Percentiles rank a stretch among this genome's conserved stretches.
Conservation (phyloP, 2,329 filamentous ascomycete species). For the Paraconiothyrium sp. region DNA sequence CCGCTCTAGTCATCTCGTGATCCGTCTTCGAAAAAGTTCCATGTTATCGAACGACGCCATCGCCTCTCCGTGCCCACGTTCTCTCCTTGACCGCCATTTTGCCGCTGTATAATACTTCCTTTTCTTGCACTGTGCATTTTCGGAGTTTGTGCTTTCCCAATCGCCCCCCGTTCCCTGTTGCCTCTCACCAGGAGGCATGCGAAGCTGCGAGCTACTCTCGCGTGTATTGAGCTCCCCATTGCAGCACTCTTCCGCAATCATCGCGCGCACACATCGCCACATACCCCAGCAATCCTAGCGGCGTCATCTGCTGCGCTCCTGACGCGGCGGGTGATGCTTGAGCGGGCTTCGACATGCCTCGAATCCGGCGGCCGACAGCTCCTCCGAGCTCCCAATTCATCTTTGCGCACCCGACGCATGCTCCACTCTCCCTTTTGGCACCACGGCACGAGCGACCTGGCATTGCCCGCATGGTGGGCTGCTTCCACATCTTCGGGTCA, state of each 20-base stretch:
- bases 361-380: conserved; percentile 64
- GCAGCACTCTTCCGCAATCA: conserved; percentile 11
- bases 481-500: conserved; percentile 22
- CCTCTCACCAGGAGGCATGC: conserved; percentile 18
- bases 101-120: conserved; percentile 18
- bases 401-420: conserved; percentile 56
- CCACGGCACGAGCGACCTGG: conserved; percentile 61
- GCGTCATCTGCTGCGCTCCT: conserved; percentile 31
- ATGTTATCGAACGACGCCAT: conserved; percentile 23
- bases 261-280: conserved; percentile 18
- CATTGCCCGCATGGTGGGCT: conserved; percentile 46
- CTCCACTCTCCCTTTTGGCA: conserved; percentile 66
- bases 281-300: conserved; percentile 32
- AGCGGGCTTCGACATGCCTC: conserved; percentile 68
- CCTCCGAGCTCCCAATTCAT: conserved; percentile 53
- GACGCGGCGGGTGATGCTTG: conserved; percentile 60
- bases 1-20: conserved; percentile 29
- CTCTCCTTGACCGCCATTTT: conserved; percentile 12
- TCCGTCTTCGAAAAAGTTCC: conserved; percentile 35
- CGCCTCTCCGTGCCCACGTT: conserved; percentile 24
- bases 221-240: neutral
- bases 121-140: conserved; percentile 9
- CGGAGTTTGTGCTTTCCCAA: conserved; percentile 12
- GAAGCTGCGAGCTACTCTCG: conserved; percentile 32
- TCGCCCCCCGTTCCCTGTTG: conserved; percentile 18